Conservation (phyloP, 306 rosid genomes). For the Morella rubra region DNA sequence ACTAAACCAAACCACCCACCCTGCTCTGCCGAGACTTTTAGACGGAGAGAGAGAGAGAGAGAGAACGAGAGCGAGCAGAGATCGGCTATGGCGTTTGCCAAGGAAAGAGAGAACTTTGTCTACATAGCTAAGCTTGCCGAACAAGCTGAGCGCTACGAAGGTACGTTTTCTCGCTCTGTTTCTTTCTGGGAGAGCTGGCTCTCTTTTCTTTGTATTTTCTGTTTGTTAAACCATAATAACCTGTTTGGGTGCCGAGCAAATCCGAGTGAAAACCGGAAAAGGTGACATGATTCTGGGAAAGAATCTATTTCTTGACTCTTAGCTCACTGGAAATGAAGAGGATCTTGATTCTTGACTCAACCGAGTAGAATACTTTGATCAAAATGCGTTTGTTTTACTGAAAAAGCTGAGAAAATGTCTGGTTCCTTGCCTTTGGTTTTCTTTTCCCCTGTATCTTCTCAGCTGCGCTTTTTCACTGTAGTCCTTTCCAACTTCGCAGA, state of each 20-base stretch:
- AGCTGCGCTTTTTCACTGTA: not conserved
- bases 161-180: not conserved
- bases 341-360: too few relatives aligned
- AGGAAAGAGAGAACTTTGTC: slow-evolving; percentile 51
- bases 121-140: slow-evolving; percentile 70
- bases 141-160: slow-evolving; percentile 72
- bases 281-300: too few relatives aligned
- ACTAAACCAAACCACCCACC: not conserved
- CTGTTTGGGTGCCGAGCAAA: slow-evolving; percentile 10
- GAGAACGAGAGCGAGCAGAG: slow-evolving; percentile 2
- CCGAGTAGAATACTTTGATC: not conserved
- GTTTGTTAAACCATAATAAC: not conserved
- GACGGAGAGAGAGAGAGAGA: not conserved
- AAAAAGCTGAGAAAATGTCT: not conserved
- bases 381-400: not conserved
- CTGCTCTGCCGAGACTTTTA: not conserved
- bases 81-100: slow-evolving; percentile 48
- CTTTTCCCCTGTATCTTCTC: not conserved
- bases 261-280: not conserved
- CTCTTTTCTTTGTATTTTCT: not conserved
- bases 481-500: slow-evolving; percentile 23
- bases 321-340: too few relatives aligned
- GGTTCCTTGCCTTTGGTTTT: not conserved
- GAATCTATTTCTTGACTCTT: too few relatives aligned
- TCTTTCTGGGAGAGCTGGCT: not conserved